Evolutionary conservation across 129 eudicot genomes (phyloP).

Genomic region (Apium graveolens): DNA sequence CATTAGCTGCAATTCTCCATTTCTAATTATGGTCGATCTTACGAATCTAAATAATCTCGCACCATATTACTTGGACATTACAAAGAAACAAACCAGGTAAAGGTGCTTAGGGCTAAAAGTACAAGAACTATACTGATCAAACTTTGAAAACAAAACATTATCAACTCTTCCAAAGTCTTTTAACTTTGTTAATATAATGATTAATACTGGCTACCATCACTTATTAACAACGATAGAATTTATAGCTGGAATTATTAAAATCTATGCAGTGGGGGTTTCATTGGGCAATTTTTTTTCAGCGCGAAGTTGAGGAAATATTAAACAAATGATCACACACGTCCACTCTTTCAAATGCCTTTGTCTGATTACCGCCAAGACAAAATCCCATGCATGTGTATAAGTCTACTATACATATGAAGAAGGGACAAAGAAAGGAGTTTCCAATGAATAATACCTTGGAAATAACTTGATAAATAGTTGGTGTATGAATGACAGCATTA

Average conservation of each 20-base stretch:
- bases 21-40: background rate
- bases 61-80: background rate
- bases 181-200: background rate
- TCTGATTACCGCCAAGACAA: slow-evolving; percentile 1
- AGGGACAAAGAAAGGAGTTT: slow-evolving; percentile 1
- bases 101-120: background rate
- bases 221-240: background rate
- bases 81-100: background rate
- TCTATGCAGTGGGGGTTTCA: background rate
- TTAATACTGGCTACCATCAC: background rate
- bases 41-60: background rate
- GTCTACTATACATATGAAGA: background rate
- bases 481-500: background rate
- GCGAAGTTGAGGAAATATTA: background rate
- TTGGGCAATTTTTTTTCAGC: background rate
- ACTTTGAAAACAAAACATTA: background rate
- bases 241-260: background rate
- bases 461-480: slow-evolving; percentile 19
- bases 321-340: background rate
- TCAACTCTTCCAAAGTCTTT: background rate
- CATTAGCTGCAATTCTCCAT: background rate
- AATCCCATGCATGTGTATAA: background rate
- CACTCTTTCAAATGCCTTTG: background rate
- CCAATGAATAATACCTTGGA: slow-evolving; percentile 16
- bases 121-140: background rate